A percentile compares a stretch with the other conserved stretches of the same genome.
Conservation (phyloP, 2,329 filamentous ascomycete species). For the Sarocladium kiliense region DNA sequence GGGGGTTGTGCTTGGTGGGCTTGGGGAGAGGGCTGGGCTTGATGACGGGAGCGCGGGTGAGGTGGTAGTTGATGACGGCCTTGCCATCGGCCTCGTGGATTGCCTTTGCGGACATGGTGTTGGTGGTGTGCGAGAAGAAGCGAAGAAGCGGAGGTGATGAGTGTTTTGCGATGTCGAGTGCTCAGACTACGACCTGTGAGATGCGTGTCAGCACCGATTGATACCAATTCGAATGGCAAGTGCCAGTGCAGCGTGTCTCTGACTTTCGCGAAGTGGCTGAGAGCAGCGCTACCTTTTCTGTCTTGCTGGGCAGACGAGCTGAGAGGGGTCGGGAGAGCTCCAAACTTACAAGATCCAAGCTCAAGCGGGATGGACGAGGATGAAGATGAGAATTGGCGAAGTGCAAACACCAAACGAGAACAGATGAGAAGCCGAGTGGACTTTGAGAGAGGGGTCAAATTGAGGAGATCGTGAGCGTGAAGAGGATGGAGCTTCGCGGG, state of each 20-base stretch:
- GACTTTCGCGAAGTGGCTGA: background rate
- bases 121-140: constrained; percentile 18
- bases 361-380: constrained; percentile 3
- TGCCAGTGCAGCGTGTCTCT: background rate
- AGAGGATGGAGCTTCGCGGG: constrained; percentile 7
- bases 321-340: constrained; percentile 5
- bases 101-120: constrained; percentile 65
- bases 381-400: constrained; percentile 3
- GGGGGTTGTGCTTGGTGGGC: constrained; percentile 83
- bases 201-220: background rate
- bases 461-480: constrained; percentile 7
- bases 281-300: background rate
- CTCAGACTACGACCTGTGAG: background rate
- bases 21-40: constrained; percentile 91
- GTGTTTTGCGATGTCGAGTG: background rate
- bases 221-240: background rate
- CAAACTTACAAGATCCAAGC: constrained; percentile 6
- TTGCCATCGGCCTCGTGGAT: constrained; percentile 99
- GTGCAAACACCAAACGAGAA: background rate
- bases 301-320: background rate
- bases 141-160: constrained; percentile 10
- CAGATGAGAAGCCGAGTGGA: constrained; percentile 6
- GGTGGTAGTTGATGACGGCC: constrained; percentile 99
- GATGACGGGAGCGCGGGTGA: constrained; percentile 94
- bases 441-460: constrained; percentile 6